These are phyloP conservation scores for Pachyrhizus erosus DNA, from an alignment of 306 rosid genomes.

Conservation along the genomic window DNA sequence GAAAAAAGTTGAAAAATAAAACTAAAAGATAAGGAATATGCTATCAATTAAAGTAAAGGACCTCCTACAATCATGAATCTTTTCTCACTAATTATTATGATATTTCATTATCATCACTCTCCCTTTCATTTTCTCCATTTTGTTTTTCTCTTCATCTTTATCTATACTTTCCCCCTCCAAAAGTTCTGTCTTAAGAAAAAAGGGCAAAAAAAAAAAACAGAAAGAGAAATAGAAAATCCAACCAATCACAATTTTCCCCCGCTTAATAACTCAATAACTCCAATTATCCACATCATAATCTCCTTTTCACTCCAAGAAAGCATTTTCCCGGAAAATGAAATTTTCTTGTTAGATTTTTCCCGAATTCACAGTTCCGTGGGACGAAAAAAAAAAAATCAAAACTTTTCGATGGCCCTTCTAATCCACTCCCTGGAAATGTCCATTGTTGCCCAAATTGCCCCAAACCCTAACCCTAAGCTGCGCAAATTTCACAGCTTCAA, in stretches of 20 bases:
- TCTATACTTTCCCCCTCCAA: neutral
- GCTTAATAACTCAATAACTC: neutral
- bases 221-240: neutral
- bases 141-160: conserved; percentile 13
- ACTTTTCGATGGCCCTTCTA: conserved; percentile 63
- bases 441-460: conserved; percentile 35
- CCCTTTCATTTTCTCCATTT: neutral
- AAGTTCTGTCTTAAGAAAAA: neutral
- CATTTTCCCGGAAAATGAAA: conserved; percentile 25
- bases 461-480: conserved; percentile 48
- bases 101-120: neutral
- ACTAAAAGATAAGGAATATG: neutral
- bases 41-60: neutral
- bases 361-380: neutral
- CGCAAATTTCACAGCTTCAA: conserved; percentile 47
- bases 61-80: neutral
- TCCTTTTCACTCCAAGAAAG: neutral
- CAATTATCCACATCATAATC: conserved; percentile 34
- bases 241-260: neutral
- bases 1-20: neutral
- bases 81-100: neutral
- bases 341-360: conserved; percentile 21
- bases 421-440: conserved; percentile 57
- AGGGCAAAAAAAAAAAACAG: neutral
- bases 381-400: neutral